Conservation (phyloP, 192 early-diverging fungal genomes). For the Pilobolus umbonatus region DNA sequence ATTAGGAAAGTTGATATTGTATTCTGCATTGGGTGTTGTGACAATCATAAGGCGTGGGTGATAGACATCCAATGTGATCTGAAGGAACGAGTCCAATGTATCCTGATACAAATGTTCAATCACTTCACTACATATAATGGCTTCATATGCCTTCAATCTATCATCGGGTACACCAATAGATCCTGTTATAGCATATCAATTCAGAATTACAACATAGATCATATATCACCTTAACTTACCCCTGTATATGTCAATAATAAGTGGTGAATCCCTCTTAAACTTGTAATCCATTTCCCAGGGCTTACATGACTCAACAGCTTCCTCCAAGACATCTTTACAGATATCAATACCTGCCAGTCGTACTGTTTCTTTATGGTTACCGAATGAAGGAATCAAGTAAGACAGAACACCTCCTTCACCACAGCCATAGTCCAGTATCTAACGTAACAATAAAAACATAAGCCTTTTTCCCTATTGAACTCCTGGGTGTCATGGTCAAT, state of each 20-base stretch:
- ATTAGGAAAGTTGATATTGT: conserved; percentile 80
- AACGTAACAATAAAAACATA: no score
- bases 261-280: conserved; percentile 52
- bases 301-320: conserved; percentile 40
- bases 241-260: conserved; percentile 61
- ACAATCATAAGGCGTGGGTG: conserved; percentile 65
- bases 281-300: conserved; percentile 57
- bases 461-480: no score
- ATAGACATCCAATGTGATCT: conserved; percentile 59
- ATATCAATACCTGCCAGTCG: conserved; percentile 72
- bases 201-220: neutral
- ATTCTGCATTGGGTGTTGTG: conserved; percentile 86
- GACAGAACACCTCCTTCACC: conserved; percentile 74
- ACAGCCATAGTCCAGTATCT: conserved; percentile 86
- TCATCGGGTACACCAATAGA: conserved; percentile 46
- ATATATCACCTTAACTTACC: conserved; percentile 38
- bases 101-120: conserved; percentile 69
- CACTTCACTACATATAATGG: conserved; percentile 78
- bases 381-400: conserved; percentile 45
- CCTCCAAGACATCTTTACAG: conserved; percentile 39
- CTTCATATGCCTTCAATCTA: conserved; percentile 58
- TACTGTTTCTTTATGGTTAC: conserved; percentile 50
- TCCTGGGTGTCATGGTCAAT: no score
- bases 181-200: conserved; percentile 32
- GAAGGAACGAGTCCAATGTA: conserved; percentile 54